Conservation (phyloP, 2,329 filamentous ascomycete species). For the Paecilomyces niveus region DNA sequence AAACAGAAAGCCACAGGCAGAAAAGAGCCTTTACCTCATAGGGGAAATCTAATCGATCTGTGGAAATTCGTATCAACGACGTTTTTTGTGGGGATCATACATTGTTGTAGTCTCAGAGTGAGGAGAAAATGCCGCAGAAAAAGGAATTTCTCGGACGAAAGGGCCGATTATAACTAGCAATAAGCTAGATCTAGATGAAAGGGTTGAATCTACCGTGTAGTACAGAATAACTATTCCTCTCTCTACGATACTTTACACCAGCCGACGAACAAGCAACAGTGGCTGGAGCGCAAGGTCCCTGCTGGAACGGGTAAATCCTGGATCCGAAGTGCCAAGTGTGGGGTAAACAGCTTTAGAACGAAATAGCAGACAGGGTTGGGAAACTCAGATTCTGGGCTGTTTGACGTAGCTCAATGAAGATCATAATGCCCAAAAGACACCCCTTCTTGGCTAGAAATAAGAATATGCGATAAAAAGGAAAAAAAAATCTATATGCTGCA, state of each 20-base stretch:
- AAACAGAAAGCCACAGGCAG: background rate
- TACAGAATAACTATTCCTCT: background rate
- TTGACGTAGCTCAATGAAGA: background rate
- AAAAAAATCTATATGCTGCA: background rate
- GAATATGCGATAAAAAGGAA: background rate
- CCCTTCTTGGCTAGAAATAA: background rate
- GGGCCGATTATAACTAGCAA: too few species aligned
- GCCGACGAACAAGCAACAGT: background rate
- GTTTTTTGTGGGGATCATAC: background rate
- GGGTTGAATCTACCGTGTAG: background rate
- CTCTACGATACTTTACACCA: background rate
- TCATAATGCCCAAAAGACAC: background rate
- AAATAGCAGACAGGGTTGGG: background rate
- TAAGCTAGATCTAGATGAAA: background rate
- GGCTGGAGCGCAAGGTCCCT: background rate
- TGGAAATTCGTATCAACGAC: background rate
- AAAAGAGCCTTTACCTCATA: background rate
- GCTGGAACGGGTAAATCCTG: background rate
- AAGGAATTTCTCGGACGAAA: background rate
- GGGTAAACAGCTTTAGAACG: background rate
- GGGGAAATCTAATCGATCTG: background rate
- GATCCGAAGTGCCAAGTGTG: background rate
- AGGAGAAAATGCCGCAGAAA: background rate
- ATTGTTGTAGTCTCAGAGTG: background rate
- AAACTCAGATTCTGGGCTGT: background rate